These are phyloP conservation scores for Herpetomonas tarakana DNA, from an alignment of 208 protist genomes.

Conservation along the genomic window DNA sequence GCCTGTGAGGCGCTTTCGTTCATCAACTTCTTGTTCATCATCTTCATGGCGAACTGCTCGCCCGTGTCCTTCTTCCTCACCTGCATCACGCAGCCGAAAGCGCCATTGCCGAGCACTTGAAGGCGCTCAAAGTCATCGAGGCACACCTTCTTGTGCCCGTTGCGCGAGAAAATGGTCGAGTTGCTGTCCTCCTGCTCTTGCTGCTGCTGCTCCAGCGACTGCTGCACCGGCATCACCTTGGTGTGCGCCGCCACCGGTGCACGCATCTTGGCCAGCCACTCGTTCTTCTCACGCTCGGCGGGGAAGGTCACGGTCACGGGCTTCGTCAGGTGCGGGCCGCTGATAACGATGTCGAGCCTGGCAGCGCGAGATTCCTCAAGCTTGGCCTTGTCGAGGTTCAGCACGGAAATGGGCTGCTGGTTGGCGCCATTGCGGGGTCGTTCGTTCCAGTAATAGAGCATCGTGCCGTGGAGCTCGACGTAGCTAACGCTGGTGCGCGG, in stretches of 20 bases:
- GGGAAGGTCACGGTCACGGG: constrained; percentile 18
- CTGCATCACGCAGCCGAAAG: constrained; percentile 91
- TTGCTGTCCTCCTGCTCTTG: constrained; percentile 10
- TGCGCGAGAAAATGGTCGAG: constrained; percentile 20
- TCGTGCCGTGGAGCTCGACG: constrained; percentile 57
- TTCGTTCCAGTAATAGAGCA: constrained; percentile 64
- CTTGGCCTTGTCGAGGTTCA: constrained; percentile 49
- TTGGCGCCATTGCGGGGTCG: constrained; percentile 33
- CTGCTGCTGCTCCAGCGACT: constrained; percentile 3
- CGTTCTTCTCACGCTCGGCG: constrained; percentile 33
- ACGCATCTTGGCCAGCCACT: constrained; percentile 35
- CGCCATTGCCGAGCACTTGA: constrained; percentile 87
- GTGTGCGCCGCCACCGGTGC: constrained; percentile 28
- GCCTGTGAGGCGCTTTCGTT: constrained; percentile 52
- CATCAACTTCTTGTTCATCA: constrained; percentile 78
- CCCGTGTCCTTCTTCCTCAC: constrained; percentile 85
- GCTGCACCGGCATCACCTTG: constrained; percentile 11
- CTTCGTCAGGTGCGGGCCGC: constrained; percentile 16
- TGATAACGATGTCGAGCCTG: constrained; percentile 22
- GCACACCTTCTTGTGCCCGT: constrained; percentile 46
- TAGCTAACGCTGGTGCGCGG: constrained; percentile 42
- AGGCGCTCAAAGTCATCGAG: constrained; percentile 88
- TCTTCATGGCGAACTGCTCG: constrained; percentile 92
- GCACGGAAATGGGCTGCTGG: constrained; percentile 22
- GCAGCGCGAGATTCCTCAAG: constrained; percentile 21